Percentiles rank a stretch among this genome's conserved stretches.
These are phyloP conservation scores for Urochloa ruziziensis DNA, from an alignment of 176 grass and related monocot species.

Conservation along the genomic window DNA sequence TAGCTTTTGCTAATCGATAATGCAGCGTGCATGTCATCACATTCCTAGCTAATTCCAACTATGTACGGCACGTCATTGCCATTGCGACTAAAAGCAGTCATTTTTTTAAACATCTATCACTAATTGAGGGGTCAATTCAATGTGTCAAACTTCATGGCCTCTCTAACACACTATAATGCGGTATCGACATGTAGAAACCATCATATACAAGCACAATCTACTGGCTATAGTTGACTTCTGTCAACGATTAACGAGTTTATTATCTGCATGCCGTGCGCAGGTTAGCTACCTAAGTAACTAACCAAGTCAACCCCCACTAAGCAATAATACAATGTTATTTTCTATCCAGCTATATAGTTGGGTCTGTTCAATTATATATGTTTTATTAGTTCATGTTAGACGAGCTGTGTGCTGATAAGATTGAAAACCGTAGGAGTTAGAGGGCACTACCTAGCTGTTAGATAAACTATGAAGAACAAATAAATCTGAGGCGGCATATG, in stretches of 20 bases:
- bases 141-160: slow-evolving; percentile 17
- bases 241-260: background rate
- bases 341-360: background rate
- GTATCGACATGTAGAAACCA: background rate
- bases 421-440: background rate
- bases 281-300: slow-evolving; percentile 1
- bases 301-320: slow-evolving; percentile 35
- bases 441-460: slow-evolving; percentile 7
- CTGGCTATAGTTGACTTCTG: slow-evolving; percentile 6
- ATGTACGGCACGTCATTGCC: slow-evolving; percentile 21
- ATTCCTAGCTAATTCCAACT: slow-evolving; percentile 23
- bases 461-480: background rate
- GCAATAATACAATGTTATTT: background rate
- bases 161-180: background rate
- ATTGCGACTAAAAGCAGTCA: background rate
- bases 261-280: background rate
- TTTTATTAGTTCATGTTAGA: background rate
- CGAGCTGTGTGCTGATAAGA: background rate
- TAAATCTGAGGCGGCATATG: background rate
- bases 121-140: slow-evolving; percentile 17
- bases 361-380: background rate
- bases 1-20: slow-evolving; percentile 36
- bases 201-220: background rate
- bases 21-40: slow-evolving; percentile 18
- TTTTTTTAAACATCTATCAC: background rate